A percentile compares a stretch with the other conserved stretches of the same genome.
phyloP scores from a whole-genome alignment of 2,329 filamentous ascomycete genomes.

The Xylariaceae sp. region DNA sequence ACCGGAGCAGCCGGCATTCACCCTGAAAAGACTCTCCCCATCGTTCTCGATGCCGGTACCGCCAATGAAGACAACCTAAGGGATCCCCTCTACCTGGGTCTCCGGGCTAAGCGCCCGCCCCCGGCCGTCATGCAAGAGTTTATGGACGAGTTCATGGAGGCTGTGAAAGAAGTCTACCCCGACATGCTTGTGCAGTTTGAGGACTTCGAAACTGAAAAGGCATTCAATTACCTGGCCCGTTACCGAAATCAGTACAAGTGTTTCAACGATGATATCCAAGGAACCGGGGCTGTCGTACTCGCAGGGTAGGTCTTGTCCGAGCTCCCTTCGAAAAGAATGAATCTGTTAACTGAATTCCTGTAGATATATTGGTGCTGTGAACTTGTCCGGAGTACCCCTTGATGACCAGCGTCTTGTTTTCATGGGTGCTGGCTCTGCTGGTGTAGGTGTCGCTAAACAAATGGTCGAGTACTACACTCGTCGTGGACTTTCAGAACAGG shows the following conservation, averaged over 20 bases:
- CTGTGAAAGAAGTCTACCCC: constrained; percentile 75
- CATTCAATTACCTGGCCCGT: constrained; percentile 89
- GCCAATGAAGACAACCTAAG: constrained; percentile 69
- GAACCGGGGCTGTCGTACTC: constrained; percentile 92
- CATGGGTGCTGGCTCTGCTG: constrained; percentile 92
- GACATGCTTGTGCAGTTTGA: constrained; percentile 87
- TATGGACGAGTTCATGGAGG: constrained; percentile 96
- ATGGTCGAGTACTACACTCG: constrained; percentile 96
- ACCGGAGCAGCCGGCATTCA: constrained; percentile 94
- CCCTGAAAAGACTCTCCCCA: constrained; percentile 80
- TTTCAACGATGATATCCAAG: constrained; percentile 99
- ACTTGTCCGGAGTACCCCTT: constrained; percentile 81
- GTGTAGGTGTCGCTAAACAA: constrained; percentile 97
- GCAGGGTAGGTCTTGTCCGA: constrained; percentile 65
- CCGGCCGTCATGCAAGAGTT: constrained; percentile 84
- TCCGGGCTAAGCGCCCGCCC: constrained; percentile 80
- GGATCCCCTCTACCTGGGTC: constrained; percentile 85
- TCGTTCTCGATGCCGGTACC: constrained; percentile 71
- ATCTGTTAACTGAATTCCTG: constrained; percentile 24
- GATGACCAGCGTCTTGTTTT: constrained; percentile 95
- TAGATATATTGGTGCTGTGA: constrained; percentile 72
- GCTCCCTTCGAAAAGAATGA: background rate
- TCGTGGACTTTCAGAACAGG: constrained; percentile 85
- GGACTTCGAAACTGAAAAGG: constrained; percentile 91
- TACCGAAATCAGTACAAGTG: constrained; percentile 90